Conservation (phyloP, 768 basidiomycete species). For the Dioszegia crocea region DNA sequence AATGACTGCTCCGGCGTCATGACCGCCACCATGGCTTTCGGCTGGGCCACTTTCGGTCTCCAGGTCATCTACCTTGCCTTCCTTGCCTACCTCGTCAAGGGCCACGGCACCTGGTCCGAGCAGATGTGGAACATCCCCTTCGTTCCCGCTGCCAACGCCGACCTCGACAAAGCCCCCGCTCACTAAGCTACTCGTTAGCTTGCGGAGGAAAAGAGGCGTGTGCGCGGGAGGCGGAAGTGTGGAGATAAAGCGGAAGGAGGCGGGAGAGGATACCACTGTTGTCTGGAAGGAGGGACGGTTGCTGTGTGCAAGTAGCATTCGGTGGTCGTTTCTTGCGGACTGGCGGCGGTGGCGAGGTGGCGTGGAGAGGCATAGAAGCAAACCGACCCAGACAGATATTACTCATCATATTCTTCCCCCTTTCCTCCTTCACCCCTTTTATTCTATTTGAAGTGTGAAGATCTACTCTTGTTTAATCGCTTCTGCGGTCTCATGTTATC, state of each 20-base stretch:
- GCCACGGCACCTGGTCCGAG: conserved; percentile 14
- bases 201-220: not conserved
- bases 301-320: not conserved
- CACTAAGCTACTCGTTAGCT: conserved; percentile 16
- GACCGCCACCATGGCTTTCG: conserved; percentile 24
- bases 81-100: conserved; percentile 16
- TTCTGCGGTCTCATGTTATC: conserved; percentile 6
- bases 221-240: not conserved
- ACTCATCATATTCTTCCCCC: not conserved
- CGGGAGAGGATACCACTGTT: no score
- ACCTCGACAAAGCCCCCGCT: conserved; percentile 21
- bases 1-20: conserved; percentile 23
- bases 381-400: not conserved
- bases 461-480: not conserved
- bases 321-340: not conserved
- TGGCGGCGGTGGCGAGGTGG: not conserved
- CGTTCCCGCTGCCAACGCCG: conserved; percentile 14
- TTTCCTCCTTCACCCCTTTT: not conserved
- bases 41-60: conserved; percentile 21
- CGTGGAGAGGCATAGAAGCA: conserved; percentile 1
- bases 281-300: no score
- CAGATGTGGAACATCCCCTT: conserved; percentile 22
- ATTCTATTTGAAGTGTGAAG: not conserved
- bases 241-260: conserved; percentile 1
- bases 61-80: conserved; percentile 22